These are phyloP conservation scores for Cordyceps javanica DNA, from an alignment of 2,329 filamentous ascomycete species.

Conservation along the genomic window DNA sequence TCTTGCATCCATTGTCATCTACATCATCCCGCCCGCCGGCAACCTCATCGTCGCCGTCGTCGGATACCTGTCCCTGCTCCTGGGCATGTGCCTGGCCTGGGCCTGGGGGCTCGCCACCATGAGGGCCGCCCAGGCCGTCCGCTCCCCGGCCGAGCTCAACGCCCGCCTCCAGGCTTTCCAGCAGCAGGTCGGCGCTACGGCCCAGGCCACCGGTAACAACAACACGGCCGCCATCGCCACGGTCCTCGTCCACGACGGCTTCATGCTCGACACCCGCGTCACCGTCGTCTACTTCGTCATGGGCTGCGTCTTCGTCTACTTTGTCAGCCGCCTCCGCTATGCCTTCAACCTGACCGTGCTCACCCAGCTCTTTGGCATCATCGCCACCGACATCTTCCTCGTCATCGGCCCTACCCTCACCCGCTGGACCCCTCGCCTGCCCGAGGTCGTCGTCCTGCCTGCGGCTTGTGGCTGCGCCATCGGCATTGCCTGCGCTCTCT, in stretches of 20 bases:
- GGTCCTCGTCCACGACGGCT: slow-evolving; percentile 36
- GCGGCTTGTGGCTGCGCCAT: slow-evolving; percentile 39
- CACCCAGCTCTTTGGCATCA: slow-evolving; percentile 39
- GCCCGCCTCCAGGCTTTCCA: slow-evolving; percentile 28
- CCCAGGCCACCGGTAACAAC: slow-evolving; percentile 19
- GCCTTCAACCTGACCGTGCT: slow-evolving; percentile 39
- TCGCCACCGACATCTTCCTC: slow-evolving; percentile 40
- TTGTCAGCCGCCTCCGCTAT: slow-evolving; percentile 35
- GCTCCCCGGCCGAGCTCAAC: slow-evolving; percentile 33
- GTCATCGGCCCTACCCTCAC: slow-evolving; percentile 36
- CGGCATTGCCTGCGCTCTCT: slow-evolving; percentile 35
- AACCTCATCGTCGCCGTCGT: slow-evolving; percentile 41
- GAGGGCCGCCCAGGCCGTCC: slow-evolving; percentile 39
- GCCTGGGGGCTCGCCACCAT: slow-evolving; percentile 43
- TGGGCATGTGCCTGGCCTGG: slow-evolving; percentile 43
- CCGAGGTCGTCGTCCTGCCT: slow-evolving; percentile 35
- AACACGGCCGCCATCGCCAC: slow-evolving; percentile 14
- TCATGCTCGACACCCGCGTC: slow-evolving; percentile 41
- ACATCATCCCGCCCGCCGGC: slow-evolving; percentile 38
- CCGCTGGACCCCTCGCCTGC: slow-evolving; percentile 33
- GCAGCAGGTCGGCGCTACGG: slow-evolving; percentile 28
- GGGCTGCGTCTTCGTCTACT: slow-evolving; percentile 38
- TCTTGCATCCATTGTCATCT: slow-evolving; percentile 35
- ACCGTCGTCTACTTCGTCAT: slow-evolving; percentile 32
- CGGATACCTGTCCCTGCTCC: slow-evolving; percentile 33